These are phyloP conservation scores for Saturnispora quitensis DNA, from an alignment of 805 yeast genomes.

Conservation along the genomic window DNA sequence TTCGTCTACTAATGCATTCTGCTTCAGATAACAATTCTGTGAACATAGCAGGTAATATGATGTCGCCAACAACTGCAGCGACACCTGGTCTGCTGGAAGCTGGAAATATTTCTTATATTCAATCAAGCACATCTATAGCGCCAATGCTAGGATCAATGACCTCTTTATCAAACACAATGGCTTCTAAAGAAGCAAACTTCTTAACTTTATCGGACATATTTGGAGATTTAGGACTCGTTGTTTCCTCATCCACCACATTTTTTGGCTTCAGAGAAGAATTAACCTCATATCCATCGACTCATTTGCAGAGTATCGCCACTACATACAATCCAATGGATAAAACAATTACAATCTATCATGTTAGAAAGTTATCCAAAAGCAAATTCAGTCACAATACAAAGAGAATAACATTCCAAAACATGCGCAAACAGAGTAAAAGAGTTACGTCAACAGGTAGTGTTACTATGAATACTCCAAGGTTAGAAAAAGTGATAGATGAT, in stretches of 20 bases:
- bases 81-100: neutral
- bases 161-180: conserved; percentile 2
- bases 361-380: conserved; percentile 25
- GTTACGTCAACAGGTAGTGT: conserved; percentile 20
- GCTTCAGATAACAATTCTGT: neutral
- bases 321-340: conserved; percentile 43
- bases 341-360: conserved; percentile 45
- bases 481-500: conserved; percentile 30
- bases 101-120: neutral
- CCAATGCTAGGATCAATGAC: conserved; percentile 10
- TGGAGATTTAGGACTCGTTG: conserved; percentile 61
- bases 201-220: conserved; percentile 68
- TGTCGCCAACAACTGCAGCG: conserved; percentile 5
- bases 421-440: conserved; percentile 21
- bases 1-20: neutral
- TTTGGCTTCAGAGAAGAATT: conserved; percentile 51
- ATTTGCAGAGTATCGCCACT: conserved; percentile 40
- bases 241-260: conserved; percentile 60
- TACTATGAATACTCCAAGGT: conserved; percentile 30
- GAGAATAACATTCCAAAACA: conserved; percentile 10
- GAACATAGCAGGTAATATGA: neutral
- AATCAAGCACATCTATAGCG: neutral
- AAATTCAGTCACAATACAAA: conserved; percentile 9
- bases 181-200: conserved; percentile 30
- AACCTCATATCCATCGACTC: conserved; percentile 41